Percentiles rank a stretch among this genome's conserved stretches.
Conservation (phyloP, 148 eudicot species). For the Rhododendron williamsianum region DNA sequence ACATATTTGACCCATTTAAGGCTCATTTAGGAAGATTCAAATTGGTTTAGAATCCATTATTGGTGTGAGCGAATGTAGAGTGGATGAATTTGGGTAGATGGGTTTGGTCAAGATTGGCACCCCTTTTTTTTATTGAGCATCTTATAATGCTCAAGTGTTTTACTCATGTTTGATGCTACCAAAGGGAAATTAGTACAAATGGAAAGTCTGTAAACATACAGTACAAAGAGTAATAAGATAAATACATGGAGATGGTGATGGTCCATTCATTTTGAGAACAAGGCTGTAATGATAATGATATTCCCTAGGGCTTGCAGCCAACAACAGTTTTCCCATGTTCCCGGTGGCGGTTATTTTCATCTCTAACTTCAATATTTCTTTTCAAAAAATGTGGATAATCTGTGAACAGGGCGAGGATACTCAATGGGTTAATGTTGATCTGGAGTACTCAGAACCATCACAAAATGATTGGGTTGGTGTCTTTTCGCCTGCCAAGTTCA, state of each 20-base stretch:
- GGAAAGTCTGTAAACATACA: background rate
- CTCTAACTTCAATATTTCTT: background rate
- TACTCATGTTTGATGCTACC: background rate
- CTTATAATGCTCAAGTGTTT: background rate
- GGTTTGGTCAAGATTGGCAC: background rate
- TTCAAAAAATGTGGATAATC: background rate
- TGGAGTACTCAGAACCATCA: constrained; percentile 51
- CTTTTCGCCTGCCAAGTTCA: constrained; percentile 76
- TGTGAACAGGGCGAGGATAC: constrained; percentile 61
- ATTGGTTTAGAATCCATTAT: background rate
- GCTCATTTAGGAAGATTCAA: background rate
- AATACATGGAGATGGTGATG: background rate
- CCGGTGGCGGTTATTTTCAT: background rate
- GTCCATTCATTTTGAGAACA: background rate
- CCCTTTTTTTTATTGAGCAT: background rate
- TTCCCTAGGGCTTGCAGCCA: background rate
- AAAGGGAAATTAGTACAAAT: background rate
- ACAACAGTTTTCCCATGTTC: background rate
- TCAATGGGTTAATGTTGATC: constrained; percentile 62
- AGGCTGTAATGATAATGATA: background rate
- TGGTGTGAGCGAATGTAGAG: background rate
- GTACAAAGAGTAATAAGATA: background rate
- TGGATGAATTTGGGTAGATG: background rate
- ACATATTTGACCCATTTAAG: background rate
- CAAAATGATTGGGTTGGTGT: constrained; percentile 92